Evolutionary conservation across 176 grass and related monocot species (phyloP).

Genomic region (Carex kokanica): DNA sequence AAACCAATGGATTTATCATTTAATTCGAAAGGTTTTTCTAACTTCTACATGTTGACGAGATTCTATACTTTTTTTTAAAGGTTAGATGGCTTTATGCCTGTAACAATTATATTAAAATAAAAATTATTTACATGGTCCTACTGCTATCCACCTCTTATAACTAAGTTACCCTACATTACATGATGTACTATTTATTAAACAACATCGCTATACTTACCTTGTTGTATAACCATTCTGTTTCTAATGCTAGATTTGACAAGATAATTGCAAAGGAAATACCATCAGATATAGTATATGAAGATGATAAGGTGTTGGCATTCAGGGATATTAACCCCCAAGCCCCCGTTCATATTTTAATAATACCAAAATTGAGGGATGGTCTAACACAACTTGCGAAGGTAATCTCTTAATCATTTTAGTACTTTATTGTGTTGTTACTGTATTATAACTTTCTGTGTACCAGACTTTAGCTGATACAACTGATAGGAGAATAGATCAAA

Average conservation of each 20-base stretch:
- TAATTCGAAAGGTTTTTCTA: background rate
- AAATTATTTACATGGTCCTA: too few relatives aligned
- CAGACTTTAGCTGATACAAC: background rate
- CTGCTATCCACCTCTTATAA: too few relatives aligned
- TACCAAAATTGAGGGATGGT: slow-evolving; percentile 72
- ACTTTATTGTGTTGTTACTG: background rate
- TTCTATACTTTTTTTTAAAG: background rate
- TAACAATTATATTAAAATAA: too few relatives aligned
- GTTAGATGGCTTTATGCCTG: too few relatives aligned
- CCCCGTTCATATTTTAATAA: slow-evolving; percentile 79
- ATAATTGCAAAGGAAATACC: slow-evolving; percentile 93
- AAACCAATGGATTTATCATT: background rate
- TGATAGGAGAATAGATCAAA: background rate
- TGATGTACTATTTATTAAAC: too few relatives aligned
- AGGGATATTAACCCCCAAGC: slow-evolving; percentile 87
- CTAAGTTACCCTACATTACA: too few relatives aligned
- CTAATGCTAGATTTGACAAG: slow-evolving; percentile 76
- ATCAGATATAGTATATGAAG: slow-evolving; percentile 68
- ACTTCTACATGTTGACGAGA: background rate
- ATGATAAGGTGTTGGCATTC: slow-evolving; percentile 92
- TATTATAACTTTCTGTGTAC: background rate
- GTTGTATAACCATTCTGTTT: background rate
- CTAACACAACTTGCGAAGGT: slow-evolving; percentile 80
- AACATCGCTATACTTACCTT: background rate
- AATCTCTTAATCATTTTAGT: background rate